Evolutionary conservation across 306 rosid species (phyloP).

Genomic region (Calophaca sinica): DNA sequence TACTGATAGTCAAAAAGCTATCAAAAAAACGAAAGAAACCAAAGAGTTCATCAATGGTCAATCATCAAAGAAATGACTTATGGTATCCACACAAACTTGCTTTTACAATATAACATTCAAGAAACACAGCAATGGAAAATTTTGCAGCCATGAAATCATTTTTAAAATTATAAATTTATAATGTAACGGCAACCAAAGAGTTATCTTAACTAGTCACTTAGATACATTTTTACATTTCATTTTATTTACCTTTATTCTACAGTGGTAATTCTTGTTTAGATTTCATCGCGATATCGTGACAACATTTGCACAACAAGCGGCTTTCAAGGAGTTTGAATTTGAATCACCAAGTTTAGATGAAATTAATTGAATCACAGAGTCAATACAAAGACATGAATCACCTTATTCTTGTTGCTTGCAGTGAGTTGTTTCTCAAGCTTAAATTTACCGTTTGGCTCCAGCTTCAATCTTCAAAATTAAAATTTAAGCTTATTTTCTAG

Average conservation of each 20-base stretch:
- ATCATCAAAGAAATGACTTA: constrained; percentile 28
- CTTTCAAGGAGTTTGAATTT: constrained; percentile 4
- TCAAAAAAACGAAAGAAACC: constrained; percentile 38
- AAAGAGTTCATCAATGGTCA: constrained; percentile 31
- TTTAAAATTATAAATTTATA: no score
- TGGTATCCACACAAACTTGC: neutral
- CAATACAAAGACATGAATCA: constrained; percentile 20
- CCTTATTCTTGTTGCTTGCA: neutral
- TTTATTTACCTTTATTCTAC: no score
- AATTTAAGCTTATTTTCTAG: neutral
- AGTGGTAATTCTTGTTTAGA: no score
- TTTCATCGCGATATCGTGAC: neutral
- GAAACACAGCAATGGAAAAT: constrained; percentile 11
- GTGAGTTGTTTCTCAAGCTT: constrained; percentile 14
- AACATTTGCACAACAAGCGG: constrained; percentile 17
- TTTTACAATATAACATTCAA: constrained; percentile 5
- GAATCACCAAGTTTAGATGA: neutral
- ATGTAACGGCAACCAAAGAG: no score
- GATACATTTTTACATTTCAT: no score
- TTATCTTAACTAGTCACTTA: no score
- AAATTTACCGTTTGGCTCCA: constrained; percentile 25
- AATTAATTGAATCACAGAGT: neutral
- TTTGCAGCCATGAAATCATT: no score
- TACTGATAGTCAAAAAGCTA: constrained; percentile 92
- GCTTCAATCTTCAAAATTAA: constrained; percentile 21